Evolutionary conservation across 352 stramenopile species (phyloP).

Genomic region (Elongisporangium anandrum): DNA sequence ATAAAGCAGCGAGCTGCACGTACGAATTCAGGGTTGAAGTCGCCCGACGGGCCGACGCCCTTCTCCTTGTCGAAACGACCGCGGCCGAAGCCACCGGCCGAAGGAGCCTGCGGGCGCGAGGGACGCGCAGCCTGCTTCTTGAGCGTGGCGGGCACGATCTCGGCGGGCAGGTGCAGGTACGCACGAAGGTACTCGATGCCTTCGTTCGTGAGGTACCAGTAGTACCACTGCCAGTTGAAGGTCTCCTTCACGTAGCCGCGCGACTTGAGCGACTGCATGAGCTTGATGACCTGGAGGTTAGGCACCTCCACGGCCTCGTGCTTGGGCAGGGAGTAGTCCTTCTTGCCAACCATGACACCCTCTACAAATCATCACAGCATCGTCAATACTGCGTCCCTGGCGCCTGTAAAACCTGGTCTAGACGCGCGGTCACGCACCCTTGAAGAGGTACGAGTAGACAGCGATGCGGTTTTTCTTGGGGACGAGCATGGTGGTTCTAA

Average conservation of each 20-base stretch:
- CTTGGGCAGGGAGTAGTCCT: slow-evolving; percentile 85
- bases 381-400: neutral
- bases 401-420: neutral
- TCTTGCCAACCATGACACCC: slow-evolving; percentile 89
- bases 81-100: slow-evolving; percentile 73
- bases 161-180: slow-evolving; percentile 97
- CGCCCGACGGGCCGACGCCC: slow-evolving; percentile 80
- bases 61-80: slow-evolving; percentile 89
- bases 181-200: slow-evolving; percentile 99
- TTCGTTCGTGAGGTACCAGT: slow-evolving; percentile 99
- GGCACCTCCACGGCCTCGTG: slow-evolving; percentile 97
- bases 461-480: slow-evolving; percentile 98
- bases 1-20: slow-evolving; percentile 16
- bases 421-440: slow-evolving; percentile 44
- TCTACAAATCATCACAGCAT: slow-evolving; percentile 30
- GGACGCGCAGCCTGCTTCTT: slow-evolving; percentile 93
- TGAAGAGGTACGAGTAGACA: slow-evolving; percentile 98
- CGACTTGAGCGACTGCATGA: slow-evolving; percentile 98
- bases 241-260: slow-evolving; percentile 97
- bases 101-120: slow-evolving; percentile 73
- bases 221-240: slow-evolving; percentile 99
- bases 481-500: slow-evolving; percentile 87
- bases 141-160: slow-evolving; percentile 98
- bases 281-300: slow-evolving; percentile 98
- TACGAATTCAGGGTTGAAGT: slow-evolving; percentile 89